Evolutionary conservation across 2,329 filamentous ascomycete species (phyloP).

Genomic region (Coniella vitis): DNA sequence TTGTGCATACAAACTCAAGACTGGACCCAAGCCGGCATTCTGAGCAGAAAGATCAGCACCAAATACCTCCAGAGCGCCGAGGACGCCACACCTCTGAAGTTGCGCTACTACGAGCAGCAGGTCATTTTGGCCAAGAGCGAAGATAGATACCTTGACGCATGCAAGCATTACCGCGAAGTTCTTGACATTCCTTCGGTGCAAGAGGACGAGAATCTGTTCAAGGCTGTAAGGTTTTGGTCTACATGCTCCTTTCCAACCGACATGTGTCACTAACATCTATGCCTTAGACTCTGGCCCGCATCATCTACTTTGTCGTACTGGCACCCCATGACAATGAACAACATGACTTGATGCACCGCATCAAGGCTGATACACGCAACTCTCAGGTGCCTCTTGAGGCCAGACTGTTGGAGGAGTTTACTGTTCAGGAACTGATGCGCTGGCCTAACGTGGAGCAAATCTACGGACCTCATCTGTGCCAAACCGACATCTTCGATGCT

Average conservation of each 20-base stretch:
- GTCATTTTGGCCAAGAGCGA: conserved; percentile 94
- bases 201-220: conserved; percentile 58
- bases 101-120: conserved; percentile 94
- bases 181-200: conserved; percentile 94
- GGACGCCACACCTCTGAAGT: conserved; percentile 92
- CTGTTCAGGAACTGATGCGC: conserved; percentile 92
- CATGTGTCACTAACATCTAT: not conserved
- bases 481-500: conserved; percentile 82
- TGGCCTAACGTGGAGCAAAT: conserved; percentile 90
- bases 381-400: conserved; percentile 71
- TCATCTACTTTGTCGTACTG: conserved; percentile 96
- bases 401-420: conserved; percentile 88
- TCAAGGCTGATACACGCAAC: conserved; percentile 79
- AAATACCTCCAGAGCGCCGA: conserved; percentile 83
- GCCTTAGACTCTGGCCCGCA: conserved; percentile 73
- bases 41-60: conserved; percentile 95
- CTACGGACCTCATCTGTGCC: conserved; percentile 81
- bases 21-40: conserved; percentile 91
- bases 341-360: conserved; percentile 90
- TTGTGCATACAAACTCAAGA: conserved; percentile 94
- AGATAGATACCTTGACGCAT: conserved; percentile 92
- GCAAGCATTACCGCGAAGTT: conserved; percentile 97
- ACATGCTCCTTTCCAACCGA: too few species aligned
- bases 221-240: conserved; percentile 8
- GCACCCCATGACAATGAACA: conserved; percentile 98